Conservation (phyloP, 257 asterid species). For the Rubia yunnanensis region DNA sequence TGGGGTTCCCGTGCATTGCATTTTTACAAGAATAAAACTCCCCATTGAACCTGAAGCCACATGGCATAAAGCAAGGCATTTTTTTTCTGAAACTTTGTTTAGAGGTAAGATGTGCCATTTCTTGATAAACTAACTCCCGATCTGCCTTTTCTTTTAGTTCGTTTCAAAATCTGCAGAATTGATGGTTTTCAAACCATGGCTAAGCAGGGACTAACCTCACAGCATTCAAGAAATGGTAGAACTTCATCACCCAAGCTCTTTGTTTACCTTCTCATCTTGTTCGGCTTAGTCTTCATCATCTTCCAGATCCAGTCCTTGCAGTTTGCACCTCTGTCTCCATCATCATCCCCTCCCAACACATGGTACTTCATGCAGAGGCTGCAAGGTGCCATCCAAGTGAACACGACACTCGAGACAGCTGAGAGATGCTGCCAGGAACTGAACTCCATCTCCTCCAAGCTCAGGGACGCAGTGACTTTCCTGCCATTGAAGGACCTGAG, state of each 20-base stretch:
- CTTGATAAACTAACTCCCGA: not conserved
- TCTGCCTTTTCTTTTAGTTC: not conserved
- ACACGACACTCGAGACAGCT: not conserved
- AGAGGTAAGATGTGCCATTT: not conserved
- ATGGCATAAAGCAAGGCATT: slow-evolving; percentile 2
- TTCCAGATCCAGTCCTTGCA: slow-evolving; percentile 48
- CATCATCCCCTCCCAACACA: slow-evolving; percentile 12
- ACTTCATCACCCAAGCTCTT: slow-evolving; percentile 20
- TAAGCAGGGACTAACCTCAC: slow-evolving; percentile 7
- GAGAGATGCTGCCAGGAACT: slow-evolving; percentile 13
- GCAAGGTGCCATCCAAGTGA: slow-evolving; percentile 23
- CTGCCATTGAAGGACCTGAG: slow-evolving; percentile 66
- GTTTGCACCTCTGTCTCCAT: slow-evolving; percentile 16
- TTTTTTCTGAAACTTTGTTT: not conserved
- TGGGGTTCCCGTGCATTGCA: not conserved
- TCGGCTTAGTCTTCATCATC: slow-evolving; percentile 27
- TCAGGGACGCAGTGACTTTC: slow-evolving; percentile 42
- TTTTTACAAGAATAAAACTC: not conserved
- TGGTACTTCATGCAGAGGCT: slow-evolving; percentile 32
- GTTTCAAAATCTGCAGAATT: not conserved
- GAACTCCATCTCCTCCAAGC: slow-evolving; percentile 24
- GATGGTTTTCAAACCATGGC: not conserved
- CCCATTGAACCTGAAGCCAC: not conserved
- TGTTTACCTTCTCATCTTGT: slow-evolving; percentile 28
- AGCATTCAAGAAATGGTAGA: slow-evolving; percentile 12